These are phyloP conservation scores for Babesia caballi DNA, from an alignment of 169 alveolate species.

Conservation along the genomic window DNA sequence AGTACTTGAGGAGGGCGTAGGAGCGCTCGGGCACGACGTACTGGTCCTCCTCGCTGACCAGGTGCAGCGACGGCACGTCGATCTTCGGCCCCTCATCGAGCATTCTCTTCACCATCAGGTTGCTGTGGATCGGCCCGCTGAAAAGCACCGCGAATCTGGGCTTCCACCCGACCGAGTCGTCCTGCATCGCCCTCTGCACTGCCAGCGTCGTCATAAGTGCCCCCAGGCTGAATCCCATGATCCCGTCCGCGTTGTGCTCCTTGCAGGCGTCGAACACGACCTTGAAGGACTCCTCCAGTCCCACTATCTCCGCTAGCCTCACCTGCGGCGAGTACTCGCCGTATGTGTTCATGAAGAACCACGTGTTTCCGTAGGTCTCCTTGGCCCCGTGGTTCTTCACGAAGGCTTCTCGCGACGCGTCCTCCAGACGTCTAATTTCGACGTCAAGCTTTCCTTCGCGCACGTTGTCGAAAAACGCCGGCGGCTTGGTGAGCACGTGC, in stretches of 20 bases:
- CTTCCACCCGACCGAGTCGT: conserved; percentile 56
- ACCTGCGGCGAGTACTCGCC: conserved; percentile 50
- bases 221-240: conserved; percentile 66
- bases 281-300: conserved; percentile 55
- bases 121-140: conserved; percentile 26
- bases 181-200: conserved; percentile 36
- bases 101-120: not conserved
- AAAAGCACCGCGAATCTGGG: conserved; percentile 52
- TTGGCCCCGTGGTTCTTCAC: conserved; percentile 32
- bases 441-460: conserved; percentile 33
- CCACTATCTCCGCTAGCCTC: conserved; percentile 20
- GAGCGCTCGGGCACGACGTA: conserved; percentile 43
- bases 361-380: conserved; percentile 54
- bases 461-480: conserved; percentile 33
- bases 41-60: conserved; percentile 43
- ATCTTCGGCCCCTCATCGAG: conserved; percentile 31
- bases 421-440: conserved; percentile 45
- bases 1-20: conserved; percentile 28
- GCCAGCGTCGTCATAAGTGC: conserved; percentile 45
- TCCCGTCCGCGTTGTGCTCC: conserved; percentile 50
- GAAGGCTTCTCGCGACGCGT: conserved; percentile 23
- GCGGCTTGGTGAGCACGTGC: conserved; percentile 18
- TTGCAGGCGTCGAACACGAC: conserved; percentile 55
- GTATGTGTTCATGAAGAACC: conserved; percentile 37
- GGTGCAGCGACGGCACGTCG: conserved; percentile 44